Conservation (phyloP, 2,329 filamentous ascomycete species). For the Paramyrothecium roridum region DNA sequence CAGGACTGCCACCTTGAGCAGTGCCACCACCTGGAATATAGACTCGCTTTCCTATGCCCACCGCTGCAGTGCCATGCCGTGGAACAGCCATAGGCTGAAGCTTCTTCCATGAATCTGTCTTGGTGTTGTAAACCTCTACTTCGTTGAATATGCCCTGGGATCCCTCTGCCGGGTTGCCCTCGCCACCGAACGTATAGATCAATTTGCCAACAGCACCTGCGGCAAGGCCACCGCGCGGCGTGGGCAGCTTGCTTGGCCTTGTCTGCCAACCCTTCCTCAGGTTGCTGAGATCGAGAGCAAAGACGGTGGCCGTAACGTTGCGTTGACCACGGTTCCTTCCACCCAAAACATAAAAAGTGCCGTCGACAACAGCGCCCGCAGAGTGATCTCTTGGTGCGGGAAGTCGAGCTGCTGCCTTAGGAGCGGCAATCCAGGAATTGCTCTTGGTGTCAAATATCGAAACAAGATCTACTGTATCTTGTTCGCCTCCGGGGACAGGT, state of each 20-base stretch:
- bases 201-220: slow-evolving; percentile 18
- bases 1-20: slow-evolving; percentile 8
- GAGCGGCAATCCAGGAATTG: slow-evolving; percentile 21
- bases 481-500: slow-evolving; percentile 6
- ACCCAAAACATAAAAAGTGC: slow-evolving; percentile 31
- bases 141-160: slow-evolving; percentile 21
- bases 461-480: slow-evolving; percentile 24
- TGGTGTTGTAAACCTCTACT: slow-evolving; percentile 23
- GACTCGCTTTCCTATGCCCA: slow-evolving; percentile 17
- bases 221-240: slow-evolving; percentile 29
- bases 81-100: slow-evolving; percentile 25
- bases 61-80: slow-evolving; percentile 28
- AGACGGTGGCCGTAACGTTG: slow-evolving; percentile 30
- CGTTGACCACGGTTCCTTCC: slow-evolving; percentile 25
- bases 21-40: slow-evolving; percentile 32
- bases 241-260: slow-evolving; percentile 28
- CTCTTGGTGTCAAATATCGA: slow-evolving; percentile 24
- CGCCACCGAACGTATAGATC: slow-evolving; percentile 34
- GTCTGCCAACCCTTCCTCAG: slow-evolving; percentile 21
- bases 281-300: slow-evolving; percentile 24
- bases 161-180: slow-evolving; percentile 22
- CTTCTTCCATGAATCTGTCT: slow-evolving; percentile 20
- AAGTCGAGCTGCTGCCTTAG: slow-evolving; percentile 15
- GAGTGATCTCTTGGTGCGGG: slow-evolving; percentile 33
- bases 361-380: slow-evolving; percentile 20